Evolutionary conservation across 352 stramenopile genomes (phyloP).

Genomic region (Albugo laibachii): DNA sequence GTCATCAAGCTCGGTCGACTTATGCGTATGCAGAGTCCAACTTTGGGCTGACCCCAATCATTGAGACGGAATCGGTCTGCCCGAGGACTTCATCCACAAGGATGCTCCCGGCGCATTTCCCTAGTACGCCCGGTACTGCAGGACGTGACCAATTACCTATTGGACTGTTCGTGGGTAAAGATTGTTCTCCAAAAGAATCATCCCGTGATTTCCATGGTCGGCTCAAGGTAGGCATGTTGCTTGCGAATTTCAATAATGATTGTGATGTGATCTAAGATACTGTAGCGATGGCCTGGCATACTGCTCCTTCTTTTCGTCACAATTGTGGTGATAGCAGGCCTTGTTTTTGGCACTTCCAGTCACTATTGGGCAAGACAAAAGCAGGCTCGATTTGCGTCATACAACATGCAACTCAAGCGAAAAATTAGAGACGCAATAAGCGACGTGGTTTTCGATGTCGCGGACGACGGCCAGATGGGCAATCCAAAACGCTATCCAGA

Average conservation of each 20-base stretch:
- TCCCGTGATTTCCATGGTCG: conserved; percentile 42
- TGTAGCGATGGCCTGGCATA: conserved; percentile 33
- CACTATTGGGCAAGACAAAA: conserved; percentile 3
- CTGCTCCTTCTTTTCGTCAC: conserved; percentile 27
- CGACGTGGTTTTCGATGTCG: conserved; percentile 6
- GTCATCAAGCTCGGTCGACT: too few species aligned
- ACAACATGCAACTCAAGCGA: conserved; percentile 9
- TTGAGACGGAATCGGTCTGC: too few species aligned
- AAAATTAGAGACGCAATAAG: conserved; percentile 19
- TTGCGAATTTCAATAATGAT: neutral
- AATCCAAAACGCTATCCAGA: conserved; percentile 10
- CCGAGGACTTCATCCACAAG: too few species aligned
- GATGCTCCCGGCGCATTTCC: too few species aligned
- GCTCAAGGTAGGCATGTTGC: conserved; percentile 16
- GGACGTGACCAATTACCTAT: too few species aligned
- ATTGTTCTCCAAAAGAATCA: neutral
- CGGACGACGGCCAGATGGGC: conserved; percentile 7
- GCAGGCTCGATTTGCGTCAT: conserved; percentile 13
- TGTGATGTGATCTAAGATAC: neutral
- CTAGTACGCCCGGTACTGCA: too few species aligned
- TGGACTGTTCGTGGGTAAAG: too few species aligned
- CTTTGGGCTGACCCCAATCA: too few species aligned
- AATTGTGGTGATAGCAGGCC: conserved; percentile 7
- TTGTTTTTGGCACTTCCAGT: conserved; percentile 4
- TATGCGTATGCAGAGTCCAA: too few species aligned